phyloP scores from a whole-genome alignment of 352 stramenopile genomes.

The Saprolegnia diclina region DNA sequence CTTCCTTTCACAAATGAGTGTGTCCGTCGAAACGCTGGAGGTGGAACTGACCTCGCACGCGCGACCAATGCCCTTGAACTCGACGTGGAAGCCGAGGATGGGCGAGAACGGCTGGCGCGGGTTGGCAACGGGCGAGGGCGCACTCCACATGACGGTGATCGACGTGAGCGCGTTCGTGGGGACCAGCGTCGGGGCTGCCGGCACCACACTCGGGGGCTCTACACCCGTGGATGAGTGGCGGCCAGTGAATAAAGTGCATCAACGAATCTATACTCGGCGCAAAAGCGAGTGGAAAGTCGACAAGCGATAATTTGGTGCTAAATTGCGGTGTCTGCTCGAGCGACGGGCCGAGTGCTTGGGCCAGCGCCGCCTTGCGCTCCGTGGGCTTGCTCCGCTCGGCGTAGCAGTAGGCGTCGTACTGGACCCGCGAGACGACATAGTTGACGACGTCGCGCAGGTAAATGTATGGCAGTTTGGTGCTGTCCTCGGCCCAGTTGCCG shows the following conservation, averaged over 20 bases:
- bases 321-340: constrained; percentile 49
- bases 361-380: neutral
- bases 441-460: constrained; percentile 33
- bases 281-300: constrained; percentile 42
- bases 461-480: constrained; percentile 26
- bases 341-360: neutral
- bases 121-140: constrained; percentile 5
- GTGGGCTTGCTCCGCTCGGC: neutral
- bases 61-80: constrained; percentile 43
- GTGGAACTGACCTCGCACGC: constrained; percentile 35
- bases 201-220: constrained; percentile 36
- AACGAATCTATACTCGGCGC: constrained; percentile 33
- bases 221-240: neutral
- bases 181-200: constrained; percentile 33
- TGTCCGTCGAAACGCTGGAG: too few species aligned
- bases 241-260: constrained; percentile 9
- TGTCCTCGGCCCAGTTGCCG: constrained; percentile 33
- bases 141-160: constrained; percentile 44
- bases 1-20: too few species aligned
- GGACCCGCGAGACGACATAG: constrained; percentile 36
- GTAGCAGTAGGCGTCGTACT: constrained; percentile 21
- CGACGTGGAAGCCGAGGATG: constrained; percentile 59
- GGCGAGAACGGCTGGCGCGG: constrained; percentile 34
- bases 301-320: constrained; percentile 28
- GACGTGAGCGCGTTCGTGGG: constrained; percentile 38